phyloP scores from a whole-genome alignment of 805 yeast species.

The Metschnikowia drakensbergensis region DNA sequence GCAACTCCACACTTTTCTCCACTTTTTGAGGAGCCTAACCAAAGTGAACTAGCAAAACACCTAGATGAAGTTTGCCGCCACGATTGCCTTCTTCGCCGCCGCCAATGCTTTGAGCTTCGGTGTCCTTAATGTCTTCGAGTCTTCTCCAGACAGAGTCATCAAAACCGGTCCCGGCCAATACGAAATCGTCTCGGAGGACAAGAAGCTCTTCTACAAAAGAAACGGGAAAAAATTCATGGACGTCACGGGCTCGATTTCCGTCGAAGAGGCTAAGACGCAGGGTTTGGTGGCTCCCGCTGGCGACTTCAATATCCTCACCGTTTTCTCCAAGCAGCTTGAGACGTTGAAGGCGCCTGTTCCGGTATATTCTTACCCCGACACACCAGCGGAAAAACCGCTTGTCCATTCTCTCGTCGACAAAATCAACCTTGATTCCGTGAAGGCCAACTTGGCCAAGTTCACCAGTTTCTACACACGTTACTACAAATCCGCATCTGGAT shows the following conservation, averaged over 20 bases:
- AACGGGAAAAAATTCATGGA: constrained; percentile 59
- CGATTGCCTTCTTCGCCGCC: constrained; percentile 2
- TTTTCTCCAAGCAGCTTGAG: constrained; percentile 27
- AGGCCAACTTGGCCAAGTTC: constrained; percentile 54
- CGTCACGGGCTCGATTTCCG: constrained; percentile 48
- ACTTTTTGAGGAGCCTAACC: too few relatives aligned
- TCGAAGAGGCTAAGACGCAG: constrained; percentile 31
- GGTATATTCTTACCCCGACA: constrained; percentile 51
- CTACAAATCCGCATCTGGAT: constrained; percentile 69
- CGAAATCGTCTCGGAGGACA: constrained; percentile 33
- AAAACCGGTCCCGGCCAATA: constrained; percentile 34
- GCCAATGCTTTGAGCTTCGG: constrained; percentile 14
- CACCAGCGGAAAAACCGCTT: constrained; percentile 30
- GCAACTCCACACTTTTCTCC: not conserved
- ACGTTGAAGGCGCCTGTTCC: constrained; percentile 25
- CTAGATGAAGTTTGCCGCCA: constrained; percentile 4
- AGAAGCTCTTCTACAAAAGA: constrained; percentile 33
- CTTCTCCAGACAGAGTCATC: constrained; percentile 23
- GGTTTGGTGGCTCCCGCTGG: constrained; percentile 22
- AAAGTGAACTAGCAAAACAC: not conserved
- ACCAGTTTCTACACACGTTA: constrained; percentile 73
- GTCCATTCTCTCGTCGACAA: constrained; percentile 40
- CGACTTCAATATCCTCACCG: constrained; percentile 14
- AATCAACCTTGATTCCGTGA: constrained; percentile 47
- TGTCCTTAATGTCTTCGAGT: not conserved